Percentiles rank a stretch among this genome's conserved stretches.
phyloP scores from a whole-genome alignment of 2,329 filamentous ascomycete genomes.

The Pseudogymnoascus sp. region DNA sequence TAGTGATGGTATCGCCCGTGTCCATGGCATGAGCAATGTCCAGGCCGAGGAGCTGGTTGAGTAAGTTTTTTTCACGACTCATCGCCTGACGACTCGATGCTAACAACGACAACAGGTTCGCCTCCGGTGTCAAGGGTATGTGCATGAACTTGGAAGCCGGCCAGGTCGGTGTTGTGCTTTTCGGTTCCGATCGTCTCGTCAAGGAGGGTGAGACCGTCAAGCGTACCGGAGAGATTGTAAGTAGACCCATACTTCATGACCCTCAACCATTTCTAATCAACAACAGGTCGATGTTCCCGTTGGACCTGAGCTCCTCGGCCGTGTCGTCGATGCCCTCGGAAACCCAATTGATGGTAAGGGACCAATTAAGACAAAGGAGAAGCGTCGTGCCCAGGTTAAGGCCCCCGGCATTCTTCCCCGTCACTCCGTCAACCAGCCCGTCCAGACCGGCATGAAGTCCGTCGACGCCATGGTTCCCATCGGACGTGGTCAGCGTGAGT shows the following conservation, averaged over 20 bases:
- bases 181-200: constrained; percentile 99
- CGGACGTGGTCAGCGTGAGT: constrained; percentile 98
- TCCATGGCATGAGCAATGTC: constrained; percentile 99
- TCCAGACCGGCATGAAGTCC: constrained; percentile 99
- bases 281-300: constrained; percentile 89
- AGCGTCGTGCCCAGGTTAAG: constrained; percentile 96
- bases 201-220: constrained; percentile 99
- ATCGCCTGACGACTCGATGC: constrained; percentile 21
- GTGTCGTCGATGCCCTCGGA: constrained; percentile 96
- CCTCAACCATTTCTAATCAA: constrained; percentile 14
- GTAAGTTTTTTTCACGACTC: constrained; percentile 51
- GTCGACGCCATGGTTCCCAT: constrained; percentile 99
- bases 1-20: constrained; percentile 99
- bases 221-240: constrained; percentile 98
- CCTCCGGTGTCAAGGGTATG: constrained; percentile 99
- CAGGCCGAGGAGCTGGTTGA: constrained; percentile 99
- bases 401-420: constrained; percentile 96
- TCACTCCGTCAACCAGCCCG: constrained; percentile 93
- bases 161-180: constrained; percentile 99
- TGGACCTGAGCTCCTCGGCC: constrained; percentile 84
- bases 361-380: constrained; percentile 84
- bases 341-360: constrained; percentile 99
- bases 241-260: constrained; percentile 31
- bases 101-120: constrained; percentile 59
- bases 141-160: constrained; percentile 99